Evolutionary conservation across 306 rosid genomes (phyloP), one percentile per base, ranked within the genome.

Genomic region (Erythrophleum fordii): DNA sequence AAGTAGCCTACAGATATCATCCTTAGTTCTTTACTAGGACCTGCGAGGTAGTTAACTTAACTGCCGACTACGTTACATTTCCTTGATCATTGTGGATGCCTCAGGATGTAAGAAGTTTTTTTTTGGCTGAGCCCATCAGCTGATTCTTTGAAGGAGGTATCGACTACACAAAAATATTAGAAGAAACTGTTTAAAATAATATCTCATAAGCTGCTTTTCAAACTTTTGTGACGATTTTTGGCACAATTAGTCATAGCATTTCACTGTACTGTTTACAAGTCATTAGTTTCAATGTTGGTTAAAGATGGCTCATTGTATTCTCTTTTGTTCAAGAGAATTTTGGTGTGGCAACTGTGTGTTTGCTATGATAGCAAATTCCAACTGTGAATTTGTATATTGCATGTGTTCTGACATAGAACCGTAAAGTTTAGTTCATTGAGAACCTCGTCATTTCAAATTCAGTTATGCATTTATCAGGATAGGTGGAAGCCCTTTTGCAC

Each of bases 101-200:
- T 55, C 35, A 48, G 52, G 29, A 58, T 61, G 34, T 77, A 80
- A 31, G 37, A 34, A 61, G 60, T 41, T 65, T 74, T 29, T 51
- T 53, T 67, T 51, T 45, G 29, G 46, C 26, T 62, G 28, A 29
- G 35, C 76, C 37, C 20, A 46, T 51, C 56, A 56, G 52, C 72
- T 69, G 66, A 37, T 28, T 80, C 73, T 52, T 52, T 68, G 18
- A 72, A 73, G 71, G 81, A 68, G 77, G 37, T 81, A 72, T 77
- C 42, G 65, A 46, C 25, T 86, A 17, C 35, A 62, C 77, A 39
- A 5, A 5, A 37, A 37, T 37, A 55, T 73, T 42, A 69, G 37
- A 12, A 35, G 75, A 75, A 73, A 46, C 22, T 69, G 77, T 74
- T 83, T 22, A 60, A 68, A 55, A 46, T 23, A 11, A 42, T 31